A percentile compares a stretch with the other conserved stretches of the same genome.
Conservation (phyloP, 352 stramenopile species). For the Globisporangium cederbergense region DNA sequence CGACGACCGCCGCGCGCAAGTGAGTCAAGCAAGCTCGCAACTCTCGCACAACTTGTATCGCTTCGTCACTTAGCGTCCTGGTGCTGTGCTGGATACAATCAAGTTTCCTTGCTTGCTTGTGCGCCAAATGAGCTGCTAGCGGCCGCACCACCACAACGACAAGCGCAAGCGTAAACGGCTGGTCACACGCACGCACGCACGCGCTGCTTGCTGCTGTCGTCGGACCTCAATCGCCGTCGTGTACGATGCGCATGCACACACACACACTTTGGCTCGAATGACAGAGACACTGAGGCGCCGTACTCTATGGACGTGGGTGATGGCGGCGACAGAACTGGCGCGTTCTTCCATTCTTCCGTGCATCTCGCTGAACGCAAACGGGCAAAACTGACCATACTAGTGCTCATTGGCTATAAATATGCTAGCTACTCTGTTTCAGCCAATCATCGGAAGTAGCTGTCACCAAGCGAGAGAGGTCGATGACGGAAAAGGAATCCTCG, state of each 20-base stretch:
- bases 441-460: not conserved
- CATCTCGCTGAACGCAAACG: constrained; percentile 6
- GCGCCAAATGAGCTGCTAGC: no score
- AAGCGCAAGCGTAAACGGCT: not conserved
- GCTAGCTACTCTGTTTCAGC: not conserved
- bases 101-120: no score
- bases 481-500: not conserved
- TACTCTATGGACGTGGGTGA: constrained; percentile 1
- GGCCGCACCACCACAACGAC: not conserved
- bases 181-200: not conserved
- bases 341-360: constrained; percentile 6
- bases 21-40: no score
- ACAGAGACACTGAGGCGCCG: not conserved
- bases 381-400: constrained; percentile 18
- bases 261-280: not conserved
- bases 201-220: not conserved
- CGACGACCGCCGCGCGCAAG: not conserved
- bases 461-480: no score
- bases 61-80: not conserved
- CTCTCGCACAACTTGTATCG: not conserved
- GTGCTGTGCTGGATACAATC: no score
- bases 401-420: constrained; percentile 17
- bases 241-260: not conserved
- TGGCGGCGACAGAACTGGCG: not conserved
- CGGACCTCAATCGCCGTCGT: not conserved